These are phyloP conservation scores for Filobasidium floriforme DNA, from an alignment of 768 basidiomycete genomes.

Conservation along the genomic window DNA sequence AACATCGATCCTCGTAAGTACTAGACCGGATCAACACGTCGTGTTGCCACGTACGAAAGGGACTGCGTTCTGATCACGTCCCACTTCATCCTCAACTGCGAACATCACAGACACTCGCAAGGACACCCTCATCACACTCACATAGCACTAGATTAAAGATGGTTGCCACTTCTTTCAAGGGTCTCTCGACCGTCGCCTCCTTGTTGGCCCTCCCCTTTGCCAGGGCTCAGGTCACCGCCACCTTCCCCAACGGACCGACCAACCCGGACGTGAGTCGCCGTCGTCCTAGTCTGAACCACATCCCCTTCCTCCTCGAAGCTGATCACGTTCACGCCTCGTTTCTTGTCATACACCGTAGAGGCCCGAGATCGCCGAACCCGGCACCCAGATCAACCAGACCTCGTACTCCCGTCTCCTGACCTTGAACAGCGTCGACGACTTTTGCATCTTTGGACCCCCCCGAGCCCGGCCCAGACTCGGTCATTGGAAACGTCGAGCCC, in stretches of 20 bases:
- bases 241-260: constrained; percentile 39
- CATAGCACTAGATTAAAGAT: constrained; percentile 11
- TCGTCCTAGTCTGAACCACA: neutral
- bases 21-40: no score
- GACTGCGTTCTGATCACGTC: no score
- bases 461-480: constrained; percentile 16
- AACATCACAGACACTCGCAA: no score
- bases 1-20: no score
- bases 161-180: constrained; percentile 21
- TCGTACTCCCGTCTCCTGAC: constrained; percentile 41
- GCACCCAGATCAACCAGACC: constrained; percentile 40
- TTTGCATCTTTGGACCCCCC: constrained; percentile 26
- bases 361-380: constrained; percentile 21
- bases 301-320: neutral
- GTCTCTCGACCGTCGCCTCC: constrained; percentile 19
- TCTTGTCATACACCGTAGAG: neutral
- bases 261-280: constrained; percentile 32
- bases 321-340: neutral
- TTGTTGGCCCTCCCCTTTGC: constrained; percentile 20
- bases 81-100: no score
- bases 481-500: constrained; percentile 21
- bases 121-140: no score
- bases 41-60: no score
- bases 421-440: constrained; percentile 44
- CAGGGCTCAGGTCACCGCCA: constrained; percentile 40